A percentile compares a stretch with the other conserved stretches of the same genome.
These are phyloP conservation scores for Xylariales sp. DNA, from an alignment of 2,329 filamentous ascomycete species.

Conservation along the genomic window DNA sequence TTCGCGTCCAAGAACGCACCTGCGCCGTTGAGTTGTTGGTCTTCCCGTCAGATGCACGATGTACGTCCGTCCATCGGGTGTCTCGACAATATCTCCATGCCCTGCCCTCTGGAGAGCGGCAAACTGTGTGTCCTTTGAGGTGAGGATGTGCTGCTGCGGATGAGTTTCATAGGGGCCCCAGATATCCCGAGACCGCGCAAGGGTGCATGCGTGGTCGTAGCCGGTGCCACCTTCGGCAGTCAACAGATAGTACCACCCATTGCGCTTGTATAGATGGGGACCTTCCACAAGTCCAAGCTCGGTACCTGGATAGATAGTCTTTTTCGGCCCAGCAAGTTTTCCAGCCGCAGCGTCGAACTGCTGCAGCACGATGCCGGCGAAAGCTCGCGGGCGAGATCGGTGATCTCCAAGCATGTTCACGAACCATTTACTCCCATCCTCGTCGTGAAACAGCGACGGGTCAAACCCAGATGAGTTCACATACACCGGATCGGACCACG, in stretches of 20 bases:
- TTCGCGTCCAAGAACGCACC: slow-evolving; percentile 51
- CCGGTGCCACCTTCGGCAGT: slow-evolving; percentile 59
- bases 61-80: slow-evolving; percentile 46
- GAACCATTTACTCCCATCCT: slow-evolving; percentile 52
- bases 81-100: slow-evolving; percentile 51
- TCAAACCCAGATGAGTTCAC: slow-evolving; percentile 61
- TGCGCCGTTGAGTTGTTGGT: slow-evolving; percentile 44
- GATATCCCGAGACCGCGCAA: slow-evolving; percentile 46
- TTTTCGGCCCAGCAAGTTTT: slow-evolving; percentile 49
- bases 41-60: slow-evolving; percentile 50
- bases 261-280: slow-evolving; percentile 54
- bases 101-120: slow-evolving; percentile 48
- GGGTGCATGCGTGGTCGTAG: slow-evolving; percentile 56
- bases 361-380: slow-evolving; percentile 55
- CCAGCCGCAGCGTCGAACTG: slow-evolving; percentile 47
- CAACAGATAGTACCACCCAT: slow-evolving; percentile 56
- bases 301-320: slow-evolving; percentile 52
- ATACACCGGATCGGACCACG: slow-evolving; percentile 58
- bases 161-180: slow-evolving; percentile 61
- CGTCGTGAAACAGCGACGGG: slow-evolving; percentile 55
- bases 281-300: slow-evolving; percentile 52
- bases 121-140: slow-evolving; percentile 44
- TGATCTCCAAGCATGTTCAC: slow-evolving; percentile 55
- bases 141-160: slow-evolving; percentile 53
- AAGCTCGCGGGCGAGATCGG: slow-evolving; percentile 40